Evolutionary conservation across 257 asterid genomes (phyloP).

Genomic region (Craterostigma plantagineum): DNA sequence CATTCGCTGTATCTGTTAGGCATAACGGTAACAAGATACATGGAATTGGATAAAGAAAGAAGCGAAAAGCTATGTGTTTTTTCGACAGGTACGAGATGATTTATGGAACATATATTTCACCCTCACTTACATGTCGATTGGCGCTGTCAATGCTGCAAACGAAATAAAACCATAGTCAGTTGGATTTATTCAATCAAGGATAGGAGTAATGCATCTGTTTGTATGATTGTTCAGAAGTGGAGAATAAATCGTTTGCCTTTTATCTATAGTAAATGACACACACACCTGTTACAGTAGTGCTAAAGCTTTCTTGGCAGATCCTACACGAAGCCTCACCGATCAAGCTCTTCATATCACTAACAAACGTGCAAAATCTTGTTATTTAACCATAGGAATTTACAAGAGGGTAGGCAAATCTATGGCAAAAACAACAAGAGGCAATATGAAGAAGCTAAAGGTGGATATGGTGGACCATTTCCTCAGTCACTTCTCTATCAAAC

Average conservation of each 20-base stretch:
- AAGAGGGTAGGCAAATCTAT: neutral
- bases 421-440: neutral
- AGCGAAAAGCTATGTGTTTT: too few species aligned
- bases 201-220: too few species aligned
- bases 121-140: slow-evolving; percentile 55
- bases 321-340: slow-evolving; percentile 64
- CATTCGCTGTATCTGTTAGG: slow-evolving; percentile 68
- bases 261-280: neutral
- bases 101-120: too few species aligned
- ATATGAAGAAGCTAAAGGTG: neutral
- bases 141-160: slow-evolving; percentile 52
- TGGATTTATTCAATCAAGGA: too few species aligned
- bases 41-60: neutral
- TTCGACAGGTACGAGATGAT: too few species aligned
- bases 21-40: neutral
- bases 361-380: slow-evolving; percentile 6
- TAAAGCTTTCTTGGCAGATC: slow-evolving; percentile 87
- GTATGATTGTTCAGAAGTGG: too few species aligned
- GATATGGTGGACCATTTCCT: too few species aligned
- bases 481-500: too few species aligned
- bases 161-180: neutral
- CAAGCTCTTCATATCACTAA: slow-evolving; percentile 78
- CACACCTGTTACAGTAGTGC: slow-evolving; percentile 55
- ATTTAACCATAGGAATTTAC: neutral
- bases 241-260: too few species aligned